A percentile compares a stretch with the other conserved stretches of the same genome.
Conservation (phyloP, 768 basidiomycete genomes). For the Coprinopsis cinerea region DNA sequence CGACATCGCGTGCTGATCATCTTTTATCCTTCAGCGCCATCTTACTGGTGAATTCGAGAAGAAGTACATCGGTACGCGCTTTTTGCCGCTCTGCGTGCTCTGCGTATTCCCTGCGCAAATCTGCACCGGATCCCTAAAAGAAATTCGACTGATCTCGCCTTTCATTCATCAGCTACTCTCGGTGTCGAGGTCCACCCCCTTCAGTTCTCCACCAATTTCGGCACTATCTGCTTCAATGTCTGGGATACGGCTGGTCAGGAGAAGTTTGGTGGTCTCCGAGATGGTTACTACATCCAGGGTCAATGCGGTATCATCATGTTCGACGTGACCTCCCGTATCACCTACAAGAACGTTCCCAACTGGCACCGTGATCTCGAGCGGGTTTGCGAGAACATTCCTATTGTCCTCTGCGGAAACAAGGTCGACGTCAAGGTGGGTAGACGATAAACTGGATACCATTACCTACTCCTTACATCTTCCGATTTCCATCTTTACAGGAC, state of each 20-base stretch:
- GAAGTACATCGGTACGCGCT: constrained; percentile 89
- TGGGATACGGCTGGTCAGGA: constrained; percentile 99
- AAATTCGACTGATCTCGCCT: constrained; percentile 13
- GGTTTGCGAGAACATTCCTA: constrained; percentile 99
- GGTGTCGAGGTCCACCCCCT: constrained; percentile 99
- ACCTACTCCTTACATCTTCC: constrained; percentile 4
- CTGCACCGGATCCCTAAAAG: neutral
- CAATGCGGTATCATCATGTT: constrained; percentile 99
- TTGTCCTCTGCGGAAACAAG: constrained; percentile 99
- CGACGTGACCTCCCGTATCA: constrained; percentile 98
- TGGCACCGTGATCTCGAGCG: constrained; percentile 99
- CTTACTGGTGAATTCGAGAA: constrained; percentile 99
- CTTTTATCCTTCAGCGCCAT: constrained; percentile 66
- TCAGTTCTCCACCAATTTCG: constrained; percentile 95
- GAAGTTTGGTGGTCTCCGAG: constrained; percentile 98
- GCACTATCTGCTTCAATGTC: constrained; percentile 98
- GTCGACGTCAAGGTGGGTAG: constrained; percentile 92
- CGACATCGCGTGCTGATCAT: constrained; percentile 28
- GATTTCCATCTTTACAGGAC: constrained; percentile 51
- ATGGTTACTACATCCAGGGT: constrained; percentile 95
- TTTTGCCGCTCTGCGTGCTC: constrained; percentile 14
- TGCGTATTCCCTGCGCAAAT: constrained; percentile 14
- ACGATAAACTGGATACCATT: too few relatives aligned
- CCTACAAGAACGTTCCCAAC: constrained; percentile 99
- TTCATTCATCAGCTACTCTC: constrained; percentile 71